Evolutionary conservation across 495 filamentous ascomycete species (phyloP).

Genomic region (Daldinia childiae): DNA sequence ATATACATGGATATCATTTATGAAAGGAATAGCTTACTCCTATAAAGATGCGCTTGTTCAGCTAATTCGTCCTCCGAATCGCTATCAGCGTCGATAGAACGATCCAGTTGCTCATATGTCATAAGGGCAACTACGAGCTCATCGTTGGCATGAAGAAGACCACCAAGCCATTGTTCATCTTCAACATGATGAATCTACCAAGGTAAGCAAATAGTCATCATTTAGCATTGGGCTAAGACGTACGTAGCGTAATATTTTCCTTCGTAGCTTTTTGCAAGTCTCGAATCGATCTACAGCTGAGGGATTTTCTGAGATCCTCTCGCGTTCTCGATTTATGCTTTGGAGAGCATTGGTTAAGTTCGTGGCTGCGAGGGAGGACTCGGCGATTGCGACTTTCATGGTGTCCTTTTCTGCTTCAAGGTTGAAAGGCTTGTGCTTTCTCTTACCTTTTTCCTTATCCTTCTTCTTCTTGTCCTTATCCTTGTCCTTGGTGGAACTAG

Average conservation of each 20-base stretch:
- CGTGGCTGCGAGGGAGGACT: constrained; percentile 85
- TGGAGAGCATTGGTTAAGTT: constrained; percentile 91
- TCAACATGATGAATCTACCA: constrained; percentile 81
- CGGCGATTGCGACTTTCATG: constrained; percentile 83
- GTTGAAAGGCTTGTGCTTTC: constrained; percentile 71
- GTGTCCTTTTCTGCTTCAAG: constrained; percentile 87
- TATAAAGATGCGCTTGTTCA: constrained; percentile 64
- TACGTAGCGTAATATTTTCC: constrained; percentile 86
- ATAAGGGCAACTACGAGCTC: constrained; percentile 90
- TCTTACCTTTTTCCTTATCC: constrained; percentile 59
- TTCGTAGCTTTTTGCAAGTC: constrained; percentile 81
- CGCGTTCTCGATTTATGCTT: constrained; percentile 87
- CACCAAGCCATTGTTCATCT: constrained; percentile 81
- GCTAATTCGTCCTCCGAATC: constrained; percentile 82
- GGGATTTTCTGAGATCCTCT: constrained; percentile 85
- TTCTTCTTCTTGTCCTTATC: constrained; percentile 62
- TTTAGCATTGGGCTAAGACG: constrained; percentile 25
- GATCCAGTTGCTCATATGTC: constrained; percentile 93
- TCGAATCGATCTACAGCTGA: constrained; percentile 82
- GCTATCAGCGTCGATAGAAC: constrained; percentile 94
- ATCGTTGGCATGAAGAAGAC: constrained; percentile 83
- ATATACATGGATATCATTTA: not conserved
- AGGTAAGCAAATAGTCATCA: constrained; percentile 15
- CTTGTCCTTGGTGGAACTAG: constrained; percentile 52
- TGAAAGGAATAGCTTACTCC: constrained; percentile 49